phyloP scores from a whole-genome alignment of 176 grass and related monocot genomes.

The Ampelocalamus luodianensis region DNA sequence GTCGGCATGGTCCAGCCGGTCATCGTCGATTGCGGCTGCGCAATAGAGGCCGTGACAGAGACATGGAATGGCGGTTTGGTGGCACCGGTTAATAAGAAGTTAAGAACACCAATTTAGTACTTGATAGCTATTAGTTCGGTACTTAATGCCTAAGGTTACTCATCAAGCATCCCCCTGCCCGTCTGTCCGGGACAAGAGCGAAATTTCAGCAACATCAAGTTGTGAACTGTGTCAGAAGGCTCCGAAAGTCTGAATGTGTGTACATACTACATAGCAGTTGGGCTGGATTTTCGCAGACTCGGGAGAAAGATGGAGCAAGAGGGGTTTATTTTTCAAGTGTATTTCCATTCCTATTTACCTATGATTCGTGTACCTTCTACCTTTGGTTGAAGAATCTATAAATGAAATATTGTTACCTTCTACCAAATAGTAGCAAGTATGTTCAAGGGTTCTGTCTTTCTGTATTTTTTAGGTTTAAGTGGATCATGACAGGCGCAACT shows the following conservation, averaged over 20 bases:
- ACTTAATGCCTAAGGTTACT: constrained; percentile 1
- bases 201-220: constrained; percentile 31
- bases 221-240: background rate
- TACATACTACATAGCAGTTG: constrained; percentile 30
- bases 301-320: constrained; percentile 47
- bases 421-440: constrained; percentile 22
- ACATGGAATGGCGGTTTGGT: constrained; percentile 24
- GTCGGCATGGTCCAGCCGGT: constrained; percentile 38
- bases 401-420: background rate
- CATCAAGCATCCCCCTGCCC: constrained; percentile 51
- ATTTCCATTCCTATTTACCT: background rate
- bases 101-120: constrained; percentile 24
- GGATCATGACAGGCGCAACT: constrained; percentile 39
- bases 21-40: constrained; percentile 50
- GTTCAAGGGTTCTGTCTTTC: background rate
- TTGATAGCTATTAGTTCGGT: constrained; percentile 12
- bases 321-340: constrained; percentile 52
- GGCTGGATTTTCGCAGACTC: constrained; percentile 34
- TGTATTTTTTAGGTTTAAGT: constrained; percentile 19
- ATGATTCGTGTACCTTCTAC: background rate
- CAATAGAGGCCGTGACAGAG: constrained; percentile 30
- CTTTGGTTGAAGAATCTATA: background rate
- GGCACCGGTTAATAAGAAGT: constrained; percentile 44
- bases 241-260: constrained; percentile 42
- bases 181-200: constrained; percentile 29